Conservation (phyloP, 2,329 filamentous ascomycete species). For the Colletotrichum siamense region DNA sequence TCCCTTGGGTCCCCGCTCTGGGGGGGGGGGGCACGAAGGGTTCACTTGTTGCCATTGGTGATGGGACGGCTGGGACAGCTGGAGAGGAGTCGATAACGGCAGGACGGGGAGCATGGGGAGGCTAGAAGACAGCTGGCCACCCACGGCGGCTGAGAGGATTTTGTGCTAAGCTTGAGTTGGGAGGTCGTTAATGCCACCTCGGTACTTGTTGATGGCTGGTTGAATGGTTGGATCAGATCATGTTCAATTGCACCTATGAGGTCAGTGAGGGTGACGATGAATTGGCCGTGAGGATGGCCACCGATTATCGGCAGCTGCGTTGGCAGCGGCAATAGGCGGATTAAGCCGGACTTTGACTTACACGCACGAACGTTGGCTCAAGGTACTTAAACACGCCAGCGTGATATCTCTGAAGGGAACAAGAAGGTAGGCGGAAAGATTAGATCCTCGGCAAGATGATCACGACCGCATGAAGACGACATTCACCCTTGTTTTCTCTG, state of each 20-base stretch:
- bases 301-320: background rate
- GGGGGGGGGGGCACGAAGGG: background rate
- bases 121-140: background rate
- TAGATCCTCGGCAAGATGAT: background rate
- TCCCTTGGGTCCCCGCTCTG: background rate
- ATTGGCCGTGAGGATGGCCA: background rate
- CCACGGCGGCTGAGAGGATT: background rate
- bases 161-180: background rate
- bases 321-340: background rate
- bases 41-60: background rate
- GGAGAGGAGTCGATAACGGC: background rate
- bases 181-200: background rate
- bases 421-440: too few relatives aligned
- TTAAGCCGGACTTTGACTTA: background rate
- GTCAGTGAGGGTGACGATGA: background rate
- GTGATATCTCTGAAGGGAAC: background rate
- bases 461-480: background rate
- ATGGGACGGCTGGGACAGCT: background rate
- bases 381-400: background rate
- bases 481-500: background rate
- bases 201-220: background rate
- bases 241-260: background rate
- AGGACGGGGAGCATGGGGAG: background rate
- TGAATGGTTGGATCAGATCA: background rate
- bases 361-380: background rate